Evolutionary conservation across 2,329 filamentous ascomycete species (phyloP).

Genomic region (Colletotrichum destructivum): DNA sequence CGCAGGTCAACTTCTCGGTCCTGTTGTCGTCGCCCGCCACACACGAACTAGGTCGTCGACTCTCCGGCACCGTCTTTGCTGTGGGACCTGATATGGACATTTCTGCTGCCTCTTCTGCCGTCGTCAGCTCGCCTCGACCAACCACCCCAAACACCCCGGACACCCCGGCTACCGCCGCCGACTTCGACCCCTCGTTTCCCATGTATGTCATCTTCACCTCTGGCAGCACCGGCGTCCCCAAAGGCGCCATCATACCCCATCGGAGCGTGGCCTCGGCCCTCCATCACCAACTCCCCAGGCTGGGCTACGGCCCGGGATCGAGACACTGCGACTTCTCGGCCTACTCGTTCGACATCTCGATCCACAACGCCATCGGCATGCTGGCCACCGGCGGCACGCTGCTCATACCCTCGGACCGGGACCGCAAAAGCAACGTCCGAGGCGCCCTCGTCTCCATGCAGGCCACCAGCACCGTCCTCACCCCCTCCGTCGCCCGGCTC

Average conservation of each 20-base stretch:
- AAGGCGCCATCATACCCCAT: conserved; percentile 1
- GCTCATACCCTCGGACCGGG: not conserved
- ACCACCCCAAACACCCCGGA: not conserved
- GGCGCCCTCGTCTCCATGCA: not conserved
- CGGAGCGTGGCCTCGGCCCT: not conserved
- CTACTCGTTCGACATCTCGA: conserved; percentile 51
- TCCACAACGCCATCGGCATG: conserved; percentile 32
- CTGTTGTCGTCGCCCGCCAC: not conserved
- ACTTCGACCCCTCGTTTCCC: not conserved
- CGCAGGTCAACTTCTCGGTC: not conserved
- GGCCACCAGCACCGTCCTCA: not conserved
- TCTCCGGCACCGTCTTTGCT: not conserved
- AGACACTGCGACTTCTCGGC: conserved; percentile 49
- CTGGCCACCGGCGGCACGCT: not conserved
- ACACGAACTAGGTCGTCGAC: not conserved
- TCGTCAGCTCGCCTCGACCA: too few species aligned
- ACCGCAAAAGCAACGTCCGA: not conserved
- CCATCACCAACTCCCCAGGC: not conserved
- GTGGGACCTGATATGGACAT: not conserved
- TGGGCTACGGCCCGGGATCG: not conserved
- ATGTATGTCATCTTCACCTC: conserved; percentile 6
- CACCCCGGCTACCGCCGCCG: too few species aligned
- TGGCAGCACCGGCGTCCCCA: conserved; percentile 4
- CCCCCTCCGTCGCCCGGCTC: not conserved
- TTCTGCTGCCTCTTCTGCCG: too few species aligned